A percentile compares a stretch with the other conserved stretches of the same genome.
phyloP scores from a whole-genome alignment of 805 yeast genomes.

The Ogataea dorogensis region DNA sequence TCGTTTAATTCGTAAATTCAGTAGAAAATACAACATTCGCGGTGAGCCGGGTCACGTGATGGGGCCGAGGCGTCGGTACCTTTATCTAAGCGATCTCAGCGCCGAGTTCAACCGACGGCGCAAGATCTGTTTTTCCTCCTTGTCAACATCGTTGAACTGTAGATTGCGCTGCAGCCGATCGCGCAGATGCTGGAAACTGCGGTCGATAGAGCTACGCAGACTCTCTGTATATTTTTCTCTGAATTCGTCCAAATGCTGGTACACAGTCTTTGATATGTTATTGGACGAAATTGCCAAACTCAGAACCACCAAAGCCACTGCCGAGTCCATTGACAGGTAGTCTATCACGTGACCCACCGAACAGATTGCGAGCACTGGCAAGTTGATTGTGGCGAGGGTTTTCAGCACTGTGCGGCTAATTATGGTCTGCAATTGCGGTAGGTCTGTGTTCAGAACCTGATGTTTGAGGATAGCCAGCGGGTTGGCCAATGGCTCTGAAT shows the following conservation, averaged over 20 bases:
- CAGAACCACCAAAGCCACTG: constrained; percentile 28
- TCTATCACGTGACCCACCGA: constrained; percentile 29
- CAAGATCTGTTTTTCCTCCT: constrained; percentile 11
- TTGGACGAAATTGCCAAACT: constrained; percentile 30
- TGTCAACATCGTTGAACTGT: constrained; percentile 14
- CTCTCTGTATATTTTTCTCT: constrained; percentile 28
- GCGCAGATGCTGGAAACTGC: constrained; percentile 21
- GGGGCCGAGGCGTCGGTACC: not conserved
- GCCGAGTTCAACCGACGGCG: constrained; percentile 14
- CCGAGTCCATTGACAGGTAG: constrained; percentile 28
- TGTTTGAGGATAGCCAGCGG: constrained; percentile 23
- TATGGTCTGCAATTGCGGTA: constrained; percentile 29
- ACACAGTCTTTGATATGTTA: constrained; percentile 25
- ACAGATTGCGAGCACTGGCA: constrained; percentile 27
- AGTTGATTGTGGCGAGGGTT: constrained; percentile 26
- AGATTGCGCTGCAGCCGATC: constrained; percentile 19
- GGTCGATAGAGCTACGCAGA: constrained; percentile 28
- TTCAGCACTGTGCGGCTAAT: constrained; percentile 26
- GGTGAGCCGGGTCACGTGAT: constrained; percentile 10
- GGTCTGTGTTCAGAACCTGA: constrained; percentile 19
- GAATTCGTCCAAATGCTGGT: constrained; percentile 19
- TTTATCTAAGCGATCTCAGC: constrained; percentile 11
- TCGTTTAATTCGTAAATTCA: constrained; percentile 4
- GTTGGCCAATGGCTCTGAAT: constrained; percentile 4
- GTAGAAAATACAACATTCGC: no score